Conservation (phyloP, 345 rosid species). For the Arabis alpina region DNA sequence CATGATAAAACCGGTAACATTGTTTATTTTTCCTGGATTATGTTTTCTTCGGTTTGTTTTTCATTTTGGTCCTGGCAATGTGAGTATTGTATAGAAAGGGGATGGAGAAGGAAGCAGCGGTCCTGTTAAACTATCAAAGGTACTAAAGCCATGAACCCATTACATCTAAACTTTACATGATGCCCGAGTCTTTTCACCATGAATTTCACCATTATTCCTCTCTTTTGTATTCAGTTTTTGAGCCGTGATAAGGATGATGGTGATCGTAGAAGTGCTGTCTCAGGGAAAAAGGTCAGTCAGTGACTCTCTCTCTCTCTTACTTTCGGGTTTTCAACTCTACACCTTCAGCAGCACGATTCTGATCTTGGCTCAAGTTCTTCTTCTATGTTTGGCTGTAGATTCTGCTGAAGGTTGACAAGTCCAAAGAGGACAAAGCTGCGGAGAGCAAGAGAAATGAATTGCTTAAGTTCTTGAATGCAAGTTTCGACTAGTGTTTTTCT, state of each 20-base stretch:
- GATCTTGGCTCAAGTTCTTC: conserved; percentile 3
- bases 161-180: not conserved
- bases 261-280: conserved; percentile 92
- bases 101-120: conserved; percentile 71
- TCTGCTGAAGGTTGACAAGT: conserved; percentile 83
- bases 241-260: conserved; percentile 78
- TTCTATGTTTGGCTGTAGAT: conserved; percentile 53
- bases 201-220: conserved; percentile 2
- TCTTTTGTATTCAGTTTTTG: conserved; percentile 57
- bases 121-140: conserved; percentile 97
- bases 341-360: not conserved
- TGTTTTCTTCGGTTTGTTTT: conserved; percentile 52
- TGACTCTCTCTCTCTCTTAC: not conserved
- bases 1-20: conserved; percentile 64
- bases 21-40: conserved; percentile 65
- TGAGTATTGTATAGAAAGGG: conserved; percentile 79
- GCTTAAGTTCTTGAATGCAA: conserved; percentile 95
- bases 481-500: conserved; percentile 67
- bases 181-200: not conserved
- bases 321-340: not conserved
- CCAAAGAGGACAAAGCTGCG: conserved; percentile 94
- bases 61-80: conserved; percentile 65
- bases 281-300: conserved; percentile 83
- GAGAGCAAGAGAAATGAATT: conserved; percentile 87
- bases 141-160: conserved; percentile 19